These are phyloP conservation scores for Fraxinus angustifolia DNA, from an alignment of 305 asterid genomes.

Conservation along the genomic window DNA sequence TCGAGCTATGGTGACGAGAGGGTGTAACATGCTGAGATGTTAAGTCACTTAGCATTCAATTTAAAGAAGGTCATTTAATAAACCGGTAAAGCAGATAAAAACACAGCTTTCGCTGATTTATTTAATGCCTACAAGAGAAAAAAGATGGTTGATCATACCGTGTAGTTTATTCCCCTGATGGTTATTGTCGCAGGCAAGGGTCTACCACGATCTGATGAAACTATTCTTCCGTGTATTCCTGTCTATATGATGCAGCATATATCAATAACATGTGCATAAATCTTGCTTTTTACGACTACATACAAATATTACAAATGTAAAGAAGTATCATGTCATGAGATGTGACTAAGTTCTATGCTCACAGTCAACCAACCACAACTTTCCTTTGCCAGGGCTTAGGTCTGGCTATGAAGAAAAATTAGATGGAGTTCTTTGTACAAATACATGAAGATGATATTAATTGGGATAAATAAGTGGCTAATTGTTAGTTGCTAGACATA, in stretches of 20 bases:
- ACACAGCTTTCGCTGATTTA: background rate
- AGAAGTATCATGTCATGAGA: background rate
- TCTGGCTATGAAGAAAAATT: background rate
- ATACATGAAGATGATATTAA: background rate
- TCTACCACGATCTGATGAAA: slow-evolving; percentile 70
- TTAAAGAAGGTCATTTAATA: background rate
- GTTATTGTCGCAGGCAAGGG: slow-evolving; percentile 76
- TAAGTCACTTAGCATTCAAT: background rate
- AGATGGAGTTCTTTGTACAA: background rate
- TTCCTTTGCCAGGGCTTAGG: background rate
- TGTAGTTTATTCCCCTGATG: slow-evolving; percentile 70
- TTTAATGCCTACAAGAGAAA: background rate
- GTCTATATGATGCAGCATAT: slow-evolving; percentile 42
- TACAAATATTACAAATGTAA: background rate
- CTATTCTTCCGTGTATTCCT: slow-evolving; percentile 78
- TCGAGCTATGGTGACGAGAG: background rate
- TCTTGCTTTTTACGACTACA: background rate
- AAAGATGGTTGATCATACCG: slow-evolving; percentile 38
- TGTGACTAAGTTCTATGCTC: background rate
- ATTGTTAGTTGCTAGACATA: background rate
- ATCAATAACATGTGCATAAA: slow-evolving; percentile 8
- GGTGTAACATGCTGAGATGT: background rate
- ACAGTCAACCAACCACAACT: background rate
- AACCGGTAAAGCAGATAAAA: background rate
- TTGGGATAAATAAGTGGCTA: background rate